These are phyloP conservation scores for Phytophthora pseudosyringae DNA, from an alignment of 352 stramenopile species.

Conservation along the genomic window DNA sequence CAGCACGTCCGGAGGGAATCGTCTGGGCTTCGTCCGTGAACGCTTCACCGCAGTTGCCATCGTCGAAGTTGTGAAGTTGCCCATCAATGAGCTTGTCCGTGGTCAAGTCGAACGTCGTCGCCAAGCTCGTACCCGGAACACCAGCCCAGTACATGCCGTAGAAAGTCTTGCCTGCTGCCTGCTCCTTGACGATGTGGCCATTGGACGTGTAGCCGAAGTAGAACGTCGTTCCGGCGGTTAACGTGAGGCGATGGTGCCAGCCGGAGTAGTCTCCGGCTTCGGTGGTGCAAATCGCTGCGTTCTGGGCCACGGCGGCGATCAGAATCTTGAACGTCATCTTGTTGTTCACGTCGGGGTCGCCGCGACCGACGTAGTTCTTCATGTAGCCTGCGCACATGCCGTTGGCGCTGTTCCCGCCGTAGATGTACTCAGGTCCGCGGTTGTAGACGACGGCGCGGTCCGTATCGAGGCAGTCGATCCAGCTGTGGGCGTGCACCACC, in stretches of 20 bases:
- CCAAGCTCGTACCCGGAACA: conserved; percentile 41
- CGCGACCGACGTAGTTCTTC: conserved; percentile 67
- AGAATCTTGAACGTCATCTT: conserved; percentile 64
- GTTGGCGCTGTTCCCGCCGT: conserved; percentile 44
- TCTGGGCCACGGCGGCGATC: conserved; percentile 52
- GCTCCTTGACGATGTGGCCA: conserved; percentile 70
- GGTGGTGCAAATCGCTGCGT: conserved; percentile 38
- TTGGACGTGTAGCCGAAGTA: conserved; percentile 75
- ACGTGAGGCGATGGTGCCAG: conserved; percentile 50
- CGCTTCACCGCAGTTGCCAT: conserved; percentile 64
- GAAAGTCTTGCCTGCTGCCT: conserved; percentile 53
- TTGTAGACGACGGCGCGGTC: conserved; percentile 65
- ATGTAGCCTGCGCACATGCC: conserved; percentile 68
- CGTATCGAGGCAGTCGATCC: conserved; percentile 80
- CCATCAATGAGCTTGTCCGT: conserved; percentile 64
- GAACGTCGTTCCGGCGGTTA: conserved; percentile 50
- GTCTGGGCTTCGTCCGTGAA: conserved; percentile 47
- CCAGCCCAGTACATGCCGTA: conserved; percentile 76
- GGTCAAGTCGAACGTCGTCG: conserved; percentile 57
- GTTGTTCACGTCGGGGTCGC: conserved; percentile 47
- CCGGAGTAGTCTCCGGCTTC: conserved; percentile 41
- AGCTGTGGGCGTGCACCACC: conserved; percentile 48
- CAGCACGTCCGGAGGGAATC: conserved; percentile 48
- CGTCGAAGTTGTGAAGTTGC: conserved; percentile 73
- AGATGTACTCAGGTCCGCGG: conserved; percentile 61